Evolutionary conservation across 148 eudicot species (phyloP).

Genomic region (Rhododendron williamsianum): DNA sequence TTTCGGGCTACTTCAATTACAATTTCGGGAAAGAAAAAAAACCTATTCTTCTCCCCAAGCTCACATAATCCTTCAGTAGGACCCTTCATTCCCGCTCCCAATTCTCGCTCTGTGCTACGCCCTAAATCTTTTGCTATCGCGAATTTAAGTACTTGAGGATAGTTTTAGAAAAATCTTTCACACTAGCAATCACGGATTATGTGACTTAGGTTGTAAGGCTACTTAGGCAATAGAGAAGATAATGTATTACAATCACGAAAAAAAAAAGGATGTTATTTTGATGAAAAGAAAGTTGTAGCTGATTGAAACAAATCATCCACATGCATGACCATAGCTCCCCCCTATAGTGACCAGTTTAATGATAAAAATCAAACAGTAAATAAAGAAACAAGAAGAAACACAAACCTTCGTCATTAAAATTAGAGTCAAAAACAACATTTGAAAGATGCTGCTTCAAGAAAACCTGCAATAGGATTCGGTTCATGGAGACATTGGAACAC

Average conservation of each 20-base stretch:
- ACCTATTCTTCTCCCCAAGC: not conserved
- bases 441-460: constrained; percentile 87
- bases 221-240: not conserved
- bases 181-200: not conserved
- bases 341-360: not conserved
- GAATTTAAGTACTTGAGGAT: not conserved
- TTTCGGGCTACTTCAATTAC: not conserved
- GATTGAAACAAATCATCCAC: not conserved
- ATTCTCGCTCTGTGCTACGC: not conserved
- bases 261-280: not conserved
- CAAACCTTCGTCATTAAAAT: constrained; percentile 61
- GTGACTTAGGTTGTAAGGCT: no score
- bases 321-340: not conserved
- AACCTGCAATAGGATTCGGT: constrained; percentile 58
- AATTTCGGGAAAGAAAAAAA: not conserved
- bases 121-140: not conserved
- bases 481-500: not conserved
- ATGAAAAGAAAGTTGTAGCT: not conserved
- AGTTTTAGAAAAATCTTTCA: not conserved
- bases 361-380: not conserved
- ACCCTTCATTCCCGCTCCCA: not conserved
- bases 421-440: constrained; percentile 68
- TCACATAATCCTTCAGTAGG: not conserved
- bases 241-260: not conserved
- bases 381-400: not conserved